Base-by-base conservation (phyloP, 2,329 filamentous ascomycete species). In the Pseudonectria buxi region DNA sequence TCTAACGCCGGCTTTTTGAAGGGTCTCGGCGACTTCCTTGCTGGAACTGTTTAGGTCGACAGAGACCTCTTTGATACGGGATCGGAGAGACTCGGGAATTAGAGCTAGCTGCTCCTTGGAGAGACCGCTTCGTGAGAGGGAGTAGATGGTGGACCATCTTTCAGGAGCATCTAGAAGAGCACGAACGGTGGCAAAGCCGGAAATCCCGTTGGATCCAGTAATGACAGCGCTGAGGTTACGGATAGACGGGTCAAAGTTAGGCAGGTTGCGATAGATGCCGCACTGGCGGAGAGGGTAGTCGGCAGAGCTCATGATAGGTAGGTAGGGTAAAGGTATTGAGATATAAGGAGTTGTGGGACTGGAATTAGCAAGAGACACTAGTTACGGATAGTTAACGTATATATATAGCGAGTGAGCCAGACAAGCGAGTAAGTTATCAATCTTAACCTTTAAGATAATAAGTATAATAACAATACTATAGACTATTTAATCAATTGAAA, bases 181-280 rank as follows among this genome's bases (percentile, higher is more conserved):
- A 1, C 29, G 13, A 11, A 39, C 10, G 3, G 32, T 32, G 24
- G 35, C n/a, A 10, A 32, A 35, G 7, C 37, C 32, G 1, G 32
- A 39, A 2, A 39, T 39, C 0, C 37, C 26, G 10, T 12, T 35
- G 3, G 18, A 32, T 6, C 37, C 37, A 11, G 28, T 28, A 4
- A 39, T 16, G 6, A 39, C 13, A 10, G 37, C 37, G 3, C 15
- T 35, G n/a, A 39, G 28, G 18, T 22, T 22, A 22, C 18, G 18
- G 18, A 22, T 22, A 9, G 18, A 22, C 18, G 18, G 18, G 18
- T 22, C 18, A 22, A 22, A 22, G 18, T 22, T 22, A 11, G 35
- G 35, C 7, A 37, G 35, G 22, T 37, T 37, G 26, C 30, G 35
- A n/a, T 26, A 37, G n/a, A 37, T 37, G 26, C 35, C 35, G 18